Percentiles rank a stretch among this genome's conserved stretches.
phyloP scores from a whole-genome alignment of 1,284 basidiomycete species.

The Fomitopsis betulina region DNA sequence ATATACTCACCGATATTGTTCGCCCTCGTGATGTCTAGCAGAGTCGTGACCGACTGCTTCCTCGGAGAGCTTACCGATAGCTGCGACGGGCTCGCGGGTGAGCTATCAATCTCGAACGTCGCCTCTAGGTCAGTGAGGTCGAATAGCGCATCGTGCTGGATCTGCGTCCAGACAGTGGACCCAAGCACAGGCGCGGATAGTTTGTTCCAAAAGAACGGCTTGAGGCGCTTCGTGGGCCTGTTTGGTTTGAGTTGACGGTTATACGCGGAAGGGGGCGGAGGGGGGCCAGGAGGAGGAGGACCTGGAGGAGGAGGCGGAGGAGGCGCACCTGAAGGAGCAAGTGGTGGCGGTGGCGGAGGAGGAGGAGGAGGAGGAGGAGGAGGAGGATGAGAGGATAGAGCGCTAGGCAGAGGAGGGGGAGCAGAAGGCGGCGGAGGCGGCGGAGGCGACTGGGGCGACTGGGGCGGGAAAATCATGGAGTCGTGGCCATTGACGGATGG shows the following conservation, averaged over 20 bases:
- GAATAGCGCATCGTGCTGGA: conserved; percentile 39
- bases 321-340: conserved; percentile 19
- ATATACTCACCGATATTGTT: conserved; percentile 69
- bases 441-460: conserved; percentile 10
- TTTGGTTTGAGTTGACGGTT: conserved; percentile 27
- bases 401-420: not conserved
- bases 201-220: conserved; percentile 92
- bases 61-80: conserved; percentile 37
- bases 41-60: conserved; percentile 60
- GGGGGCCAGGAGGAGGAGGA: conserved; percentile 27
- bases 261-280: conserved; percentile 32
- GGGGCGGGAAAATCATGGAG: not conserved
- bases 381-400: conserved; percentile 9
- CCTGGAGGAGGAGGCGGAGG: conserved; percentile 18
- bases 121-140: conserved; percentile 70
- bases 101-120: conserved; percentile 64
- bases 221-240: conserved; percentile 57
- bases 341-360: conserved; percentile 19
- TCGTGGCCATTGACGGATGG: conserved; percentile 9
- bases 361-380: conserved; percentile 17
- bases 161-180: conserved; percentile 72
- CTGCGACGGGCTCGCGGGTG: conserved; percentile 39
- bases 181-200: conserved; percentile 39
- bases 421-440: conserved; percentile 10
- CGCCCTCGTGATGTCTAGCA: conserved; percentile 79